Evolutionary conservation across 108 stramenopile genomes (phyloP).

Genomic region (Skeletonema tropicum): DNA sequence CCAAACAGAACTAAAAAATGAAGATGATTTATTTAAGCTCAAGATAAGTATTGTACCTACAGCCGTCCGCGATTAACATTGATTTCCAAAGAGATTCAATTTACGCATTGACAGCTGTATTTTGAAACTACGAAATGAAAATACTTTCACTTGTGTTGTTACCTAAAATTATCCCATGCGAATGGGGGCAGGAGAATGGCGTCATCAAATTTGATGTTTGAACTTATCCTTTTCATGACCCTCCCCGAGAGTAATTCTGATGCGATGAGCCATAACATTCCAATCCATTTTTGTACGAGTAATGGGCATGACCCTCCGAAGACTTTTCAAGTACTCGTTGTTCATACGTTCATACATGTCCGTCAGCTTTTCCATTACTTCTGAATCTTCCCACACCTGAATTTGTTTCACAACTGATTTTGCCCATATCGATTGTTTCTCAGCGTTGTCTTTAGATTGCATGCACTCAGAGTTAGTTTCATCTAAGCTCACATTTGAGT

Average conservation of each 20-base stretch:
- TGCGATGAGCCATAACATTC: slow-evolving; percentile 73
- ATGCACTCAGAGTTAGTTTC: slow-evolving; percentile 32
- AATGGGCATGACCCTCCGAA: slow-evolving; percentile 84
- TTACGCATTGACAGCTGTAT: too few species aligned
- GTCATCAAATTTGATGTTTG: neutral
- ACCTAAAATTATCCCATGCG: too few species aligned
- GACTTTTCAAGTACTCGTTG: slow-evolving; percentile 51
- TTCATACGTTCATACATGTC: slow-evolving; percentile 57
- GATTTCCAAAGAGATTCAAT: too few species aligned
- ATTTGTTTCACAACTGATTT: slow-evolving; percentile 56
- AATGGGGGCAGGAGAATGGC: too few species aligned
- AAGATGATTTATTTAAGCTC: too few species aligned
- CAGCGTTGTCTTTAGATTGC: slow-evolving; percentile 44
- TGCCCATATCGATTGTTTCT: slow-evolving; percentile 40
- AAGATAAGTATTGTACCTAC: too few species aligned
- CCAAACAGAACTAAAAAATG: too few species aligned
- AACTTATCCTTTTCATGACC: slow-evolving; percentile 6
- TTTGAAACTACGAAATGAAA: too few species aligned
- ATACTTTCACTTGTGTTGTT: too few species aligned
- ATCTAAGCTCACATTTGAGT: slow-evolving; percentile 34
- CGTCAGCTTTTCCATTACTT: slow-evolving; percentile 45
- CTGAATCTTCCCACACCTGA: slow-evolving; percentile 46
- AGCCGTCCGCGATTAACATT: too few species aligned
- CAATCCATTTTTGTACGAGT: slow-evolving; percentile 89
- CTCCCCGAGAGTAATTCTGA: slow-evolving; percentile 51